Evolutionary conservation across 2,329 filamentous ascomycete species (phyloP).

Genomic region (Alternaria arbusti): DNA sequence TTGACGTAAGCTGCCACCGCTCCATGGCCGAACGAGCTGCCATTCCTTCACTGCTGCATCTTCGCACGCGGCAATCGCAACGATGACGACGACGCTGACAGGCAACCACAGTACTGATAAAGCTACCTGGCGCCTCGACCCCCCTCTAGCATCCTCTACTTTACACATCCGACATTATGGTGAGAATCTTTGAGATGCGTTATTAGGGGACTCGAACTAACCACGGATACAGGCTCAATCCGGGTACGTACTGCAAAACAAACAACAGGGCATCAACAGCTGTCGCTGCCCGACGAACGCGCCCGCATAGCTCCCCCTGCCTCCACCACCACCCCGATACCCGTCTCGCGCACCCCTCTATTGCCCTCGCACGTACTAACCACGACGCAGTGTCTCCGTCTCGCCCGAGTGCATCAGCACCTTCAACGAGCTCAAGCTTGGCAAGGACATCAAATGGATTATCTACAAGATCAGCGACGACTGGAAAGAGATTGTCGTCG

Average conservation of each 20-base stretch:
- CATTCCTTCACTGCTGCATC: constrained; percentile 17
- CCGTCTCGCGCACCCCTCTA: neutral
- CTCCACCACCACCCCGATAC: constrained; percentile 8
- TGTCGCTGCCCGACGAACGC: constrained; percentile 15
- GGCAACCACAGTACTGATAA: constrained; percentile 44
- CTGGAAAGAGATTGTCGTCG: constrained; percentile 81
- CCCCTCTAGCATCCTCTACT: constrained; percentile 23
- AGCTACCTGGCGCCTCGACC: constrained; percentile 33
- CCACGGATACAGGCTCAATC: constrained; percentile 48
- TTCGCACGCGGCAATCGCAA: constrained; percentile 19
- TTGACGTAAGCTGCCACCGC: constrained; percentile 35
- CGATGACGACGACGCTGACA: constrained; percentile 49
- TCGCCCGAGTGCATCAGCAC: constrained; percentile 70
- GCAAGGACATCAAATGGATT: constrained; percentile 80
- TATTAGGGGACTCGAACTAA: constrained; percentile 20
- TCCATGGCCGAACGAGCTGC: constrained; percentile 21
- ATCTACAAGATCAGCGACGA: constrained; percentile 87
- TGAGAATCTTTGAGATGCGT: constrained; percentile 24
- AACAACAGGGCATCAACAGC: constrained; percentile 20
- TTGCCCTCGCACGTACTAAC: constrained; percentile 20
- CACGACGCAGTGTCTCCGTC: constrained; percentile 68
- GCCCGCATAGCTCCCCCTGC: constrained; percentile 8
- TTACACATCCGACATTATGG: constrained; percentile 43
- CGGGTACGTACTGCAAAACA: constrained; percentile 46
- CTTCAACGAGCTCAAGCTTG: constrained; percentile 85